These are phyloP conservation scores for Wakefieldia striispora DNA, from an alignment of 768 basidiomycete species.

Conservation along the genomic window DNA sequence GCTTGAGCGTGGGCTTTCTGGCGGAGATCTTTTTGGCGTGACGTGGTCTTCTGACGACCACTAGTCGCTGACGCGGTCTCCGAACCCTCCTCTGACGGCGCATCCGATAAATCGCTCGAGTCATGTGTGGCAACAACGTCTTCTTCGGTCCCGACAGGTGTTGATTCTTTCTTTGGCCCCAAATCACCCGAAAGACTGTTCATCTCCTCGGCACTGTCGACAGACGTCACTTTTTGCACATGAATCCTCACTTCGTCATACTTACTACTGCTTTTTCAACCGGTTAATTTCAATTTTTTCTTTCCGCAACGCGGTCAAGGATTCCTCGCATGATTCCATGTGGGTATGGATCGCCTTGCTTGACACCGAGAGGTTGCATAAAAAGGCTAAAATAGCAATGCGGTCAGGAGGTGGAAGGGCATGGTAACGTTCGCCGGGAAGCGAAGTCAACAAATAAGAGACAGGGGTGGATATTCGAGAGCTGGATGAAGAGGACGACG, in stretches of 20 bases:
- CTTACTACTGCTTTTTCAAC: constrained; percentile 84
- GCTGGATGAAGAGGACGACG: constrained; percentile 43
- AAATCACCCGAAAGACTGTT: constrained; percentile 55
- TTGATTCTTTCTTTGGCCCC: constrained; percentile 46
- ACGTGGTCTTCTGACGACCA: constrained; percentile 41
- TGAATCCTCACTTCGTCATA: constrained; percentile 16
- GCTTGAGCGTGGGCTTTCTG: constrained; percentile 52
- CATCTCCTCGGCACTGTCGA: constrained; percentile 69
- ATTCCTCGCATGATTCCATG: constrained; percentile 88
- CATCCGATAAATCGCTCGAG: constrained; percentile 72
- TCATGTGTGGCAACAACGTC: constrained; percentile 61
- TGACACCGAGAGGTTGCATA: constrained; percentile 87
- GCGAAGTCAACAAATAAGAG: constrained; percentile 41
- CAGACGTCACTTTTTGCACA: constrained; percentile 12
- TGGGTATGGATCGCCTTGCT: constrained; percentile 85
- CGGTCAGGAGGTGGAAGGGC: constrained; percentile 73
- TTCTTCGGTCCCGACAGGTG: constrained; percentile 42
- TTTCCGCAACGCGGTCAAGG: constrained; percentile 89
- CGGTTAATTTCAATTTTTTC: constrained; percentile 95
- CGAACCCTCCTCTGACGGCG: constrained; percentile 57
- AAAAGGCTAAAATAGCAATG: constrained; percentile 80
- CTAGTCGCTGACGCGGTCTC: constrained; percentile 52
- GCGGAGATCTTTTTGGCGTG: constrained; percentile 52
- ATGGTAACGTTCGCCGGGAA: constrained; percentile 70
- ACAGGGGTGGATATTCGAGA: constrained; percentile 49